Base-by-base conservation (phyloP, 495 filamentous ascomycete genomes). In the Penicillium atrosanguineum region DNA sequence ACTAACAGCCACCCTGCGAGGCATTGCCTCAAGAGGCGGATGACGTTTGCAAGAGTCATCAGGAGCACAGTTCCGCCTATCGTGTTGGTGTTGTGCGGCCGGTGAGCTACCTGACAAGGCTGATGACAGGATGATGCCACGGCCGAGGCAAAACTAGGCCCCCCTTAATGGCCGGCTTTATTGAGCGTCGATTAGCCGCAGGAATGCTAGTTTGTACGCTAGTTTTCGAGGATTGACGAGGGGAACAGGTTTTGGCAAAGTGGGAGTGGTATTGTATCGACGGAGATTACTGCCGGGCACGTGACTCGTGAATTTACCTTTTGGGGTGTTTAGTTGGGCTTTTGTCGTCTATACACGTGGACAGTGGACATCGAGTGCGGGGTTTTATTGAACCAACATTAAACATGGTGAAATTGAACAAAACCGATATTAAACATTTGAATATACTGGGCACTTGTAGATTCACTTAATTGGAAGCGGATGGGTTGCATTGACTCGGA, bases 1-100 rank as follows among this genome's bases (percentile, higher is more conserved):
- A 34, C 31, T 14, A 34, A 12, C 31, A 12, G 31, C 38, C 38
- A 39, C 6, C 1, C 38, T 40, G 16, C 38, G 6, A 40, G 2
- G 4, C n/a, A 40, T 40, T 40, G 38, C 38, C 42, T 20, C 42
- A 26, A 8, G 18, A 14, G 29, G 37, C 38, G 31, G 4, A 57
- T 56, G 57, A 60, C 57, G 57, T 52, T 29, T 7, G 12, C 19
- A 45, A 37, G 38, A 44, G 48, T 60, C 52, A 60, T 56, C 25
- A 9, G 52, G 57, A 56, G 52, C 4, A 14, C 0, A 20, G 20
- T 23, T 28, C 56, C 56, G 44, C 55, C 49, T 44, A 57, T 45
- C 39, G 34, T 23, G 40, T 45, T 23, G 11, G 12, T 12, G 3
- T 14, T 34, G 12, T 14, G 31, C 6, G 31, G 31, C 11, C 12